Base-by-base conservation (phyloP, 2,329 filamentous ascomycete genomes). In the Phialophora chinensis region DNA sequence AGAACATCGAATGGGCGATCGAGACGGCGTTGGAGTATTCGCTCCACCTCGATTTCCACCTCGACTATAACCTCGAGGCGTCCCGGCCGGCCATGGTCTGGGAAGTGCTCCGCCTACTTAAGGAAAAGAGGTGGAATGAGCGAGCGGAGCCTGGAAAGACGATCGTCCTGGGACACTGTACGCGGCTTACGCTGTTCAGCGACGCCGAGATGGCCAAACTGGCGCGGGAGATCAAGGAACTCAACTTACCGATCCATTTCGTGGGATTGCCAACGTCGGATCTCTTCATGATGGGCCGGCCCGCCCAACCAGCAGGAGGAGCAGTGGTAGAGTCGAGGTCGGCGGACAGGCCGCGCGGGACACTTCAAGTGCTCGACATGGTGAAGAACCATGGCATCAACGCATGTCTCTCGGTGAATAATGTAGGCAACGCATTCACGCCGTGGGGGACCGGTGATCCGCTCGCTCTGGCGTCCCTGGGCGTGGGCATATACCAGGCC, bases 391-490 rank as follows among this genome's bases (percentile, higher is more conserved):
- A 87, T 66, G 81, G 81, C 0, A 74, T 91, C 3, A 82, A 87
- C 66, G 87, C 83, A 23, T 87, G 86, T 14, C 82, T 91, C 4
- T 85, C 87, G 1, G 82, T 90, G 44, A 91, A 91, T 73, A 92
- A 92, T 72, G 85, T 92, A 14, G 89, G 89, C 20, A 92, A 92
- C 73, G 88, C 89, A 0, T 91, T 92, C 72, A 91, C 90, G 6
- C 90, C 90, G 0, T 86, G 88, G 73, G 90, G 89, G 0, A 86
- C 81, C 20, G 87, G 85, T 47, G 90, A 91, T 77, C 89, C 89
- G 0, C 74, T 92, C 57, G 80, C 81, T 49, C 78, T 91, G 52
- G 88, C 88, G 23, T 86, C 84, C 69, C 77, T 88, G 60, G 86
- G 86, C 1, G 86, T 91, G 0, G 88, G 87, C 0, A 73, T 91